Evolutionary conservation across 352 stramenopile species (phyloP).

Genomic region (Blastocystis sp.): DNA sequence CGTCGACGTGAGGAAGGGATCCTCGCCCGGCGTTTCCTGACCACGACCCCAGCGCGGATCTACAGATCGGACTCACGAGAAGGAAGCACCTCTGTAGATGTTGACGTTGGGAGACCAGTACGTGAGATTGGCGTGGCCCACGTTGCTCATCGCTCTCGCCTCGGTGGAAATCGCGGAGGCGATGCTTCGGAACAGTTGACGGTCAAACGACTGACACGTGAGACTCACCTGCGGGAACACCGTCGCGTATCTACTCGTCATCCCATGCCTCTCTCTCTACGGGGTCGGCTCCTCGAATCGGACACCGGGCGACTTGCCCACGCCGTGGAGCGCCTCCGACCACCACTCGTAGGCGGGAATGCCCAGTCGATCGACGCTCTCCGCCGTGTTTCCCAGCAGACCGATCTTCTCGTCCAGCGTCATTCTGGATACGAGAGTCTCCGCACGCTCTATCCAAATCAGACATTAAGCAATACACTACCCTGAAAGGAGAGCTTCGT

Average conservation of each 20-base stretch:
- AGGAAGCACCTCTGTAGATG: slow-evolving; percentile 81
- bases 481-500: slow-evolving; percentile 2
- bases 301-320: slow-evolving; percentile 84
- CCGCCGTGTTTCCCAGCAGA: slow-evolving; percentile 82
- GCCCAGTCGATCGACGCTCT: slow-evolving; percentile 74
- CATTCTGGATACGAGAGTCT: slow-evolving; percentile 82
- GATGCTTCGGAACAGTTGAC: slow-evolving; percentile 82
- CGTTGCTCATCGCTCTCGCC: slow-evolving; percentile 83
- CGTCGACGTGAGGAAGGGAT: slow-evolving; percentile 87
- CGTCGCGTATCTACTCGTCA: slow-evolving; percentile 79
- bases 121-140: slow-evolving; percentile 84
- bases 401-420: slow-evolving; percentile 82
- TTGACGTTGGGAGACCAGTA: slow-evolving; percentile 94
- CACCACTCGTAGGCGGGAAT: slow-evolving; percentile 90
- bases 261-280: background rate
- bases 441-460: slow-evolving; percentile 78
- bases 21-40: slow-evolving; percentile 90
- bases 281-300: slow-evolving; percentile 81
- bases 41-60: slow-evolving; percentile 90
- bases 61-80: background rate
- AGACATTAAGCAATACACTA: background rate
- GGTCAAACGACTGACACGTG: slow-evolving; percentile 86
- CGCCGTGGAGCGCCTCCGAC: slow-evolving; percentile 89
- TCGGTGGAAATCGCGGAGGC: slow-evolving; percentile 84
- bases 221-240: slow-evolving; percentile 88